Base-by-base conservation (phyloP, 805 yeast genomes). In the Wickerhamomyces tratensis region DNA sequence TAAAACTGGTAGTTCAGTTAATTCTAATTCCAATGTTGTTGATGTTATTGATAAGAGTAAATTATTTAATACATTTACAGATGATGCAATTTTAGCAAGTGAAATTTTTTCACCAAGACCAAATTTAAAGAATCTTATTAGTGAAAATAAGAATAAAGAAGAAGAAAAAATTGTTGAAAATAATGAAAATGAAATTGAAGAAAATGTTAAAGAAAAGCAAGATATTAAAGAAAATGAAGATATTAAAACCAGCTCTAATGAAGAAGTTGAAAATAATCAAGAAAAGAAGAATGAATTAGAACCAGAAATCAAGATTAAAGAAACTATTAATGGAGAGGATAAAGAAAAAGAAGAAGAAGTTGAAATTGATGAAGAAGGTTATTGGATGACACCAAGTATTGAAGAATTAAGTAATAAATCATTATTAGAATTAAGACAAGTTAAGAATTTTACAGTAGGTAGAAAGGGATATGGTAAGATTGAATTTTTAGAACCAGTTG, bases 351-450 rank as follows among this genome's bases (percentile, higher is more conserved):
- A 12, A 20, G 27, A 31, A 12, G 13, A 9, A n/a, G 15, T 9
- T 10, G 29, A 29, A 30, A 45, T 49, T 29, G 56, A 82, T 41
- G 79, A 78, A 12, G 76, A 83, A 39, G 96, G 89, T 6, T 93
- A 89, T 63, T 93, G 93, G 86, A 82, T 80, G 42, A 76, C 85
- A 6, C 98, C 98, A 14, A 68, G 87, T 3, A 55, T 82, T 35
- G 74, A 78, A 6, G 79, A 79, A 39, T 65, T 93, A 41, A 71
- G 74, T 43, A 62, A 68, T 14, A 69, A 76, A 71, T 60, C 86
- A 0, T 67, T 85, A 35, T 63, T 77, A 9, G 82, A 86, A 46
- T 71, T 87, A 40, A 77, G 82, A 43, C 54, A 72, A 6, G 82
- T 93, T 25, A 52, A 69, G 14, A 69, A 78, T 41, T 79, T 89